phyloP scores from a whole-genome alignment of 2,329 filamentous ascomycete species.

The Nothophoma quercina region DNA sequence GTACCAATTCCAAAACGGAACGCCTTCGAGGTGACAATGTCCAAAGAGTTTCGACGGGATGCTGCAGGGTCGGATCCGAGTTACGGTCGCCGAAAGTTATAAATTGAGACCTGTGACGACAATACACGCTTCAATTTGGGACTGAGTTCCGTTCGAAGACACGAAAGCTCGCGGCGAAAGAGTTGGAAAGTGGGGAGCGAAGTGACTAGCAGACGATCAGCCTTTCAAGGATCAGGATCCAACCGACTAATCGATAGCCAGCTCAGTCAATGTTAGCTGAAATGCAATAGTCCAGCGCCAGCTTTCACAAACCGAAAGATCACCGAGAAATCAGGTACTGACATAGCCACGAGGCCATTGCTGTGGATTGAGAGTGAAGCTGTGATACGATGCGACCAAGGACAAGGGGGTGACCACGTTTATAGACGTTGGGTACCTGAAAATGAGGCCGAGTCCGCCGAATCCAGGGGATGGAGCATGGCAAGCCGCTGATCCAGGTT shows the following conservation, averaged over 20 bases:
- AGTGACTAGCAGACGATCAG: neutral
- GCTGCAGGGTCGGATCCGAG: no score
- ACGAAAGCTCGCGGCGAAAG: no score
- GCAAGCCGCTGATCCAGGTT: conserved; percentile 1
- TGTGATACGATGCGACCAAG: neutral
- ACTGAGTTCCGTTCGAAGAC: no score
- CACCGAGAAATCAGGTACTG: neutral
- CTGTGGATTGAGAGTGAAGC: neutral
- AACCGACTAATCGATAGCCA: neutral
- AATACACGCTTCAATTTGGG: no score
- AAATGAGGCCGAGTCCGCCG: conserved; percentile 16
- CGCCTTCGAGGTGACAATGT: no score
- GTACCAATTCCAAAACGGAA: no score
- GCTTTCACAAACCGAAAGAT: neutral
- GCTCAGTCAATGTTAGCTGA: conserved; percentile 4
- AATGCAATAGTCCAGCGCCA: neutral
- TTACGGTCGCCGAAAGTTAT: no score
- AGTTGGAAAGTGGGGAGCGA: neutral
- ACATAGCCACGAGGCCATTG: neutral
- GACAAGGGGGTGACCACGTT: neutral
- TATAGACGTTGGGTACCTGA: neutral
- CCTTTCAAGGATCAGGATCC: neutral
- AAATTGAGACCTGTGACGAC: no score
- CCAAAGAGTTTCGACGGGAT: no score
- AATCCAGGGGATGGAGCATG: conserved; percentile 3